Base-by-base conservation (phyloP, 768 basidiomycete species). In the Leccinum variicolor region DNA sequence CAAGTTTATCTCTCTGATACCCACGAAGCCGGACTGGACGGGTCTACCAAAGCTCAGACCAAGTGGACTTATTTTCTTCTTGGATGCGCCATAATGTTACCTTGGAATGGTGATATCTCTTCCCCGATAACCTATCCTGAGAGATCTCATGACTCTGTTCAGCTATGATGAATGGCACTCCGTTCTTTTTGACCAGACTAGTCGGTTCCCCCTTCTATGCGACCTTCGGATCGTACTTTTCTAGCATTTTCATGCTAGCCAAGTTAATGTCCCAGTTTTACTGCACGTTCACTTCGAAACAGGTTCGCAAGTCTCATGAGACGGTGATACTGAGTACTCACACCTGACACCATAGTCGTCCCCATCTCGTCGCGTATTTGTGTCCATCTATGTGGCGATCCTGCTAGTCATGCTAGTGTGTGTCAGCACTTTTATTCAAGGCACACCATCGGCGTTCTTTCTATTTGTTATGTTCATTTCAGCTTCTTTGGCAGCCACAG, bases 121-220 rank as follows among this genome's bases (percentile, higher is more conserved):
- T 36, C 13, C 17, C 53, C 52, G 52, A 9, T 4, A 33, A 29
- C 10, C 13, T 17, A 25, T 46, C 51, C 4, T 41, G 29, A 34
- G 8, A 5, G 23, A 57, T 51, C 55, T 59, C 50, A 58, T 54
- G 14, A 52, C 21, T n/a, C 15, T 34, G 39, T 47, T 21, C 54
- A 96, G 94, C 86, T 1, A 75, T 94, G 67, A 94, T 97, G 28
- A 96, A 91, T 33, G 92, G 89, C 0, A 86, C 85, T 50, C 86
- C 94, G 0, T 92, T 87, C 69, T 92, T 96, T 69, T 69, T 88
- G 33, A 83, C 89, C 1, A 79, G 90, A 55, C 72, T 96, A 33
- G 78, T 74, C 10, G 80, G 78, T 21, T 88, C 90, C 2, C 69
- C 83, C 0, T 63, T 88, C n/a, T 76, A 79, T 58, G 68, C 78